Evolutionary conservation across 2,329 filamentous ascomycete species (phyloP).

Genomic region (Beauveria bassiana): DNA sequence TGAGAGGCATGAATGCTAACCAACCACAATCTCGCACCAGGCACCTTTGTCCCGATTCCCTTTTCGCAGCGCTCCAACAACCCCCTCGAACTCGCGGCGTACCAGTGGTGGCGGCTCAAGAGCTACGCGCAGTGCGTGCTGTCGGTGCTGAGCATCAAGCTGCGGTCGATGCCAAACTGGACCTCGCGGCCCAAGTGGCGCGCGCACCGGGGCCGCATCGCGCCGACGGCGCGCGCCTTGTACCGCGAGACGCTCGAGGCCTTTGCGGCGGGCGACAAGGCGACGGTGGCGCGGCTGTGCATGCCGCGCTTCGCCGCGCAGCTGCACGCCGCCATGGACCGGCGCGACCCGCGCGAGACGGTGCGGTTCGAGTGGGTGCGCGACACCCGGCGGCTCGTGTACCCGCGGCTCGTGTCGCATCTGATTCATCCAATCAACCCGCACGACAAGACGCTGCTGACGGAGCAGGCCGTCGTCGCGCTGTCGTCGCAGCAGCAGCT

Average conservation of each 20-base stretch:
- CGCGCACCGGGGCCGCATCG: constrained; percentile 32
- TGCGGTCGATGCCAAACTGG: constrained; percentile 38
- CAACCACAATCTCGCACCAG: constrained; percentile 20
- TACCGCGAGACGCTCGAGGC: constrained; percentile 55
- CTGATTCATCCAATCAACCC: constrained; percentile 40
- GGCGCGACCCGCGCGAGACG: constrained; percentile 37
- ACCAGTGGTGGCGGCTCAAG: constrained; percentile 30
- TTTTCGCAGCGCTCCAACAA: constrained; percentile 25
- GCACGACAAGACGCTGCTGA: constrained; percentile 27
- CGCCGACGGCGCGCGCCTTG: constrained; percentile 48
- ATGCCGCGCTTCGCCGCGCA: constrained; percentile 40
- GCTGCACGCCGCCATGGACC: constrained; percentile 46
- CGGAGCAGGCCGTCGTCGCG: constrained; percentile 51
- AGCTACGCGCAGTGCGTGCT: constrained; percentile 28
- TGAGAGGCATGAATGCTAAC: neutral
- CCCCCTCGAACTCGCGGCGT: constrained; percentile 23
- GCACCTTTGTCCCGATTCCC: constrained; percentile 40
- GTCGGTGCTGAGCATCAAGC: constrained; percentile 30
- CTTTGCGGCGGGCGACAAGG: constrained; percentile 50
- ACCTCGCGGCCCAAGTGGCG: constrained; percentile 36
- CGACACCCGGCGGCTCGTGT: constrained; percentile 34
- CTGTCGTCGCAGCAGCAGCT: constrained; percentile 50
- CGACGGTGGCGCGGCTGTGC: constrained; percentile 45
- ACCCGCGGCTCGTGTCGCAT: constrained; percentile 48
- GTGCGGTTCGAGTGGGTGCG: constrained; percentile 47